phyloP scores from a whole-genome alignment of 2,329 filamentous ascomycete genomes.

The Colletotrichum neosansevieriae region DNA sequence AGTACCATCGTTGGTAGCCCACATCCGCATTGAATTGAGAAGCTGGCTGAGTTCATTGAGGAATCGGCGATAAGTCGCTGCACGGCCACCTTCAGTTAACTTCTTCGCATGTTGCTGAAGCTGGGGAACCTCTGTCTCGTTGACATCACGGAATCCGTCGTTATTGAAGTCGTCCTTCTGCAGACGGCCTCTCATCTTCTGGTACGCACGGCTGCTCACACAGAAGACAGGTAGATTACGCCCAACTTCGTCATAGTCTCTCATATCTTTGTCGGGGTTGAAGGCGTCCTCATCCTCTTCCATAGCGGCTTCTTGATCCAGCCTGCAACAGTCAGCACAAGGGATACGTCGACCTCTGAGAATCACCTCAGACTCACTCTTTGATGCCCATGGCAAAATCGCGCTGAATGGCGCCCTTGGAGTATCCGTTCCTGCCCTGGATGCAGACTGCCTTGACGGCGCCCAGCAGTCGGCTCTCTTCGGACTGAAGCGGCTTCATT shows the following conservation, averaged over 20 bases:
- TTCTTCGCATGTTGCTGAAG: constrained; percentile 62
- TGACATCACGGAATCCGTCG: constrained; percentile 60
- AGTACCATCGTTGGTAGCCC: constrained; percentile 43
- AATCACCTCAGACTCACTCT: constrained; percentile 53
- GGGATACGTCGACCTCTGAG: constrained; percentile 45
- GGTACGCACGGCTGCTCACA: constrained; percentile 72
- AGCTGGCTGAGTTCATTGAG: constrained; percentile 43
- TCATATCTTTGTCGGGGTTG: constrained; percentile 53
- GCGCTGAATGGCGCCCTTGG: constrained; percentile 46
- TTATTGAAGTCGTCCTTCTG: constrained; percentile 62
- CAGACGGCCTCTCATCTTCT: constrained; percentile 68
- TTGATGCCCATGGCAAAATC: constrained; percentile 52
- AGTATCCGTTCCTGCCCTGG: constrained; percentile 66
- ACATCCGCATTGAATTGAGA: constrained; percentile 45
- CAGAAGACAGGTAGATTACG: constrained; percentile 72
- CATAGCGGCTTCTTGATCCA: constrained; percentile 35
- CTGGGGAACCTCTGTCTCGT: constrained; percentile 71
- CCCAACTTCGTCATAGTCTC: constrained; percentile 71
- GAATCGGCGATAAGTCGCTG: constrained; percentile 42
- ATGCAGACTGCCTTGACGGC: constrained; percentile 56
- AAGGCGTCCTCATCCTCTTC: constrained; percentile 27
- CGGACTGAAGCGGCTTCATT: constrained; percentile 26
- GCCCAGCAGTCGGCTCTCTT: constrained; percentile 37
- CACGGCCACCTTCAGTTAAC: constrained; percentile 37
- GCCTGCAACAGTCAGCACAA: constrained; percentile 9